Base-by-base conservation (phyloP, 371 early-diverging fungal species). In the Massospora cicadina region DNA sequence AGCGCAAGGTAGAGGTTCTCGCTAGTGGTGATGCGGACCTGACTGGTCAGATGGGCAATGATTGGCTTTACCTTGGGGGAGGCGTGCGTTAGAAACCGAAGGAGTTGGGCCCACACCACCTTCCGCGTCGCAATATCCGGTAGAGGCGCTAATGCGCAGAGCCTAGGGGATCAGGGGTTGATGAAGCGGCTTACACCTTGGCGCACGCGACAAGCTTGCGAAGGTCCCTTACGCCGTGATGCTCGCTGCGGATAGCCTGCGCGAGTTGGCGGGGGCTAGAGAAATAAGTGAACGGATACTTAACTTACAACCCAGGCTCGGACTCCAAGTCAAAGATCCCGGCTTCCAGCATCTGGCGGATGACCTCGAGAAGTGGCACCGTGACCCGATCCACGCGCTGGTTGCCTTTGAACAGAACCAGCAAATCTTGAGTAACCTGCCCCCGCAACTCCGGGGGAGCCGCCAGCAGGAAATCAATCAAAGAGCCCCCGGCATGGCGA, bases 161-260 rank as follows among this genome's bases (percentile, higher is more conserved):
- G 23, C 13, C 58, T 57, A 25, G 58, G n/a, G 26, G 23, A 10
- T 57, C 17, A 23, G 26, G 28, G 17, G 7, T 23, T 10, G 23
- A n/a, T 57, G 26, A 25, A 57, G 7, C 23, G 12, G 28, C 58
- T 57, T 57, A 57, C 58, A 57, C 58, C 26, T 57, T 57, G 26
- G 25, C 17, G 28, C 58, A 57, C 13, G 25, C 28, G 23, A n/a
- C 26, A 12, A 57, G 23, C 28, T 57, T 57, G 23, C 25, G 23
- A 12, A 57, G 7, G 13, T 57, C 25, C 28, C 26, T 57, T 25
- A 23, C 13, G 26, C 28, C 26, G 10, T 25, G 25, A 57, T 57
- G 28, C 28, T 57, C 58, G 12, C 26, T 3, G 13, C 58, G 58
- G 28, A 57, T 57, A n/a, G 25, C 23, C 13, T 12, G 23, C 17